Evolutionary conservation across 148 eudicot genomes (phyloP).

Genomic region (Linanthus parryae): DNA sequence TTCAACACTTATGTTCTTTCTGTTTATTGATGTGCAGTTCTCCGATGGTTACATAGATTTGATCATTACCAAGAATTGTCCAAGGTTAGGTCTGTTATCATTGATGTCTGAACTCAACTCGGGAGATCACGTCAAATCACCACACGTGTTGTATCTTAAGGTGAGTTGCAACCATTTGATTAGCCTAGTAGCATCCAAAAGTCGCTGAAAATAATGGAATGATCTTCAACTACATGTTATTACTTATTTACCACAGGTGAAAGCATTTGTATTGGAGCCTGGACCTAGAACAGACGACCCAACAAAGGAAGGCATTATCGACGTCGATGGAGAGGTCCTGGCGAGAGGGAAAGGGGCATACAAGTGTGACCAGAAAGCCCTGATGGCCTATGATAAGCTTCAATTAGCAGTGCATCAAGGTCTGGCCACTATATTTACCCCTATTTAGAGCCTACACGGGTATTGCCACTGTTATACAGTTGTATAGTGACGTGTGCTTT

Average conservation of each 20-base stretch:
- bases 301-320: constrained; percentile 78
- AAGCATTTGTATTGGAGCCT: constrained; percentile 76
- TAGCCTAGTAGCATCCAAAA: background rate
- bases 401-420: constrained; percentile 76
- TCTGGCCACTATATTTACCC: constrained; percentile 74
- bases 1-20: too few species aligned
- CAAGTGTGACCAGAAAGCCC: constrained; percentile 39
- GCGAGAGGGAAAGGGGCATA: constrained; percentile 85
- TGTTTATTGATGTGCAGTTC: constrained; percentile 52
- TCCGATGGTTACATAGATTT: constrained; percentile 91
- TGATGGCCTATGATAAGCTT: constrained; percentile 65
- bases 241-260: constrained; percentile 43
- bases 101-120: constrained; percentile 50
- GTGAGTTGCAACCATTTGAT: constrained; percentile 26
- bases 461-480: too few species aligned
- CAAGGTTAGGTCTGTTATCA: constrained; percentile 57
- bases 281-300: constrained; percentile 49
- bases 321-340: constrained; percentile 86
- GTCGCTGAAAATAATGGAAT: background rate
- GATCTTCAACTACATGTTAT: background rate
- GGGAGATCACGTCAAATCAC: constrained; percentile 83
- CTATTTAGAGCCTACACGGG: too few species aligned
- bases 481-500: too few species aligned
- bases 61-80: constrained; percentile 52
- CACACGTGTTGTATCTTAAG: constrained; percentile 68